These are phyloP conservation scores for Crotalaria pallida DNA, from an alignment of 306 rosid genomes.

Conservation along the genomic window DNA sequence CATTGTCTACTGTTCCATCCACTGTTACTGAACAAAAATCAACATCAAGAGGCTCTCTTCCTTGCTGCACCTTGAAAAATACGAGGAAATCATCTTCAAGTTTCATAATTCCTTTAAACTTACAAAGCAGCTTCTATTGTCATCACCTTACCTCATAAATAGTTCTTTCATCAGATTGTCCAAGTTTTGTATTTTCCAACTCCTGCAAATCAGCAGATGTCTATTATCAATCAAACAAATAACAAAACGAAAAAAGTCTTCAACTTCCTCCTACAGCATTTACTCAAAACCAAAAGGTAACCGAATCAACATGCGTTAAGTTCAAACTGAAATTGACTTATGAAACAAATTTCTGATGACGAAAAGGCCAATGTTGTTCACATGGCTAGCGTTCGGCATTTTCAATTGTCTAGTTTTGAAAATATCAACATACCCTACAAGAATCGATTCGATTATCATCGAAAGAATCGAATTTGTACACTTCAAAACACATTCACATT, in stretches of 20 bases:
- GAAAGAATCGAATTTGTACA: not conserved
- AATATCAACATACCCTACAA: not conserved
- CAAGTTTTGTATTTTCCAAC: conserved; percentile 51
- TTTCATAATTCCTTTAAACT: conserved; percentile 27
- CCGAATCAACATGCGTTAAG: not conserved
- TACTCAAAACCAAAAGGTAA: too few species aligned
- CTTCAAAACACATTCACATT: not conserved
- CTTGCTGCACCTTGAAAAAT: conserved; percentile 90
- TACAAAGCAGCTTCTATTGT: conserved; percentile 13
- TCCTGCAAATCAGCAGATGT: conserved; percentile 43
- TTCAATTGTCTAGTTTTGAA: not conserved
- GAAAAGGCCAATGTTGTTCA: not conserved
- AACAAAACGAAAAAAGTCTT: not conserved
- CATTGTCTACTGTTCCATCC: conserved; percentile 62
- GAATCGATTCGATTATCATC: not conserved
- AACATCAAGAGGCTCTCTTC: conserved; percentile 88
- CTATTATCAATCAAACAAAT: conserved; percentile 17
- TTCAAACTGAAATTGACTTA: not conserved
- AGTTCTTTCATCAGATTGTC: conserved; percentile 89
- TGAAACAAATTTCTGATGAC: not conserved
- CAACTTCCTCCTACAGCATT: not conserved
- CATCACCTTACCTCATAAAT: conserved; percentile 81
- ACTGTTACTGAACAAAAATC: conserved; percentile 79
- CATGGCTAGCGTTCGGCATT: not conserved
- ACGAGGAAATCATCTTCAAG: conserved; percentile 43